Conservation (phyloP, 148 eudicot species). For the Heliamphora exappendiculata region DNA sequence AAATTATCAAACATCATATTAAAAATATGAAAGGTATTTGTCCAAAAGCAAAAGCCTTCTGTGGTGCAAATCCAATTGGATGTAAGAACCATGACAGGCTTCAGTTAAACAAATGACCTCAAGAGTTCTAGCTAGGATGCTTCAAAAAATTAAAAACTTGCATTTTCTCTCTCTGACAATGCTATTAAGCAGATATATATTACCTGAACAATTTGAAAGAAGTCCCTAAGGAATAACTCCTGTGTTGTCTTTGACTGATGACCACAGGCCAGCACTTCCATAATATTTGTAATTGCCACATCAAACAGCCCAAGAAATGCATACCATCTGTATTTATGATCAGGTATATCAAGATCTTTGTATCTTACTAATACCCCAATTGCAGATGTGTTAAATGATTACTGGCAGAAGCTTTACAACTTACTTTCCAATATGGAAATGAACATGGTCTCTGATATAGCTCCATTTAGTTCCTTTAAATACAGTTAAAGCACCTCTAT, state of each 20-base stretch:
- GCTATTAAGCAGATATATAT: neutral
- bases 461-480: conserved; percentile 83
- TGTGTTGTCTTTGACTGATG: conserved; percentile 87
- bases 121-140: neutral
- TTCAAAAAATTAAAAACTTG: neutral
- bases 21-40: neutral
- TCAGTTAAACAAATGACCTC: neutral
- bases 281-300: conserved; percentile 74
- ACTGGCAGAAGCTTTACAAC: conserved; percentile 18
- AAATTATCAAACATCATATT: neutral
- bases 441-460: conserved; percentile 81
- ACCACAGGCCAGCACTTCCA: conserved; percentile 78
- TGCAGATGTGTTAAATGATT: conserved; percentile 1
- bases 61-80: neutral
- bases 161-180: neutral
- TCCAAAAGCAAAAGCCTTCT: neutral
- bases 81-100: neutral
- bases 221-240: conserved; percentile 82
- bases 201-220: conserved; percentile 84
- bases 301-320: conserved; percentile 78
- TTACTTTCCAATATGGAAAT: conserved; percentile 93
- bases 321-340: conserved; percentile 63
- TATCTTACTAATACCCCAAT: conserved; percentile 6
- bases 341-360: neutral
- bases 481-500: conserved; percentile 79